Base-by-base conservation (phyloP, 192 early-diverging fungal genomes). In the Coemansia aciculifera region DNA sequence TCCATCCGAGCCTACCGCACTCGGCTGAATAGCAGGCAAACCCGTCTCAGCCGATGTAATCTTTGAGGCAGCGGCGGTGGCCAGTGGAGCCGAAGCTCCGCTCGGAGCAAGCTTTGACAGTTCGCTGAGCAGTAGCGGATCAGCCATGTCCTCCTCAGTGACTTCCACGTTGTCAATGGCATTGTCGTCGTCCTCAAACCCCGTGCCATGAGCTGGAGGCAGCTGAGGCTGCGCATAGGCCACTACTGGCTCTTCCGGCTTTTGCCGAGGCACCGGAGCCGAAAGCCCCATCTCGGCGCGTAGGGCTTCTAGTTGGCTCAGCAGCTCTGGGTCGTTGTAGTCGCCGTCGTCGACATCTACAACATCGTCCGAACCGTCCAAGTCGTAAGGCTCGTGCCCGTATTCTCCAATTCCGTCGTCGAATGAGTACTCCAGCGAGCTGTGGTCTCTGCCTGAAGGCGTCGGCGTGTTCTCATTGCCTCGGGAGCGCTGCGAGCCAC, bases 141-240 rank as follows among this genome's bases (percentile, higher is more conserved):
- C 74, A 31, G 72, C 69, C 79, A 81, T 76, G 54, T 81, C 79
- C 24, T 69, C 71, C 39, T 81, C 79, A 3, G 79, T 81, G 29
- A 67, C 67, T 17, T 63, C 60, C 2, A 76, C 74, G 11, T 43
- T 46, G 36, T 72, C 71, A 5, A 72, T 34, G 37, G 40, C 64
- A 13, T 34, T 43, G 42, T 72, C 70, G 23, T 78, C 70, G 9
- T 72, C 66, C 21, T 63, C 69, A 21, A n/a, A 44, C n/a, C 19
- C 42, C 27, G 10, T 54, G 24, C 2, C 27, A 3, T 21, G 31
- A 34, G 7, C 46, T 48, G 29, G 37, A n/a, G 32, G 64, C 46
- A 13, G 17, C 48, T 24, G 48, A 24, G 43, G 43, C 48, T 51
- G 27, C 54, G 24, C 24, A 29, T 57, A 8, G 13, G 54, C 10